A percentile compares a stretch with the other conserved stretches of the same genome.
These are phyloP conservation scores for Phytophthora litchii DNA, from an alignment of 352 stramenopile genomes.

Conservation along the genomic window DNA sequence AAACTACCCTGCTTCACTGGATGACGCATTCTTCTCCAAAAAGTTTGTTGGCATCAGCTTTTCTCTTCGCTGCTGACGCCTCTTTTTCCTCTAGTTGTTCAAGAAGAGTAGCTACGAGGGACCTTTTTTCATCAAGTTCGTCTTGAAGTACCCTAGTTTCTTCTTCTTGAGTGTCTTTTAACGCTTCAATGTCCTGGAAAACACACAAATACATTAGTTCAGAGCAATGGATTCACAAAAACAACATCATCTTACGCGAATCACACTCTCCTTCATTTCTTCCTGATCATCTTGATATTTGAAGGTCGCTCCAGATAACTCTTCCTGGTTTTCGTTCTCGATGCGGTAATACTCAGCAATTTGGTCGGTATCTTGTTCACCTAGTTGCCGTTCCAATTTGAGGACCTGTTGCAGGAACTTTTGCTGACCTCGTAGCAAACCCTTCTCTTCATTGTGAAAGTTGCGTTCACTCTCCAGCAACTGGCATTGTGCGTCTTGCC, in stretches of 20 bases:
- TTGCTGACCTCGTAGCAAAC: slow-evolving; percentile 67
- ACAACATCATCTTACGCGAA: slow-evolving; percentile 39
- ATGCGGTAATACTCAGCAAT: slow-evolving; percentile 69
- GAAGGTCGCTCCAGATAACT: slow-evolving; percentile 45
- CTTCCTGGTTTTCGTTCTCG: slow-evolving; percentile 58
- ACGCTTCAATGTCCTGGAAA: slow-evolving; percentile 54
- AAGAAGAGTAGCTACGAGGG: slow-evolving; percentile 49
- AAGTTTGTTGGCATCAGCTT: slow-evolving; percentile 44
- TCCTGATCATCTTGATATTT: slow-evolving; percentile 65
- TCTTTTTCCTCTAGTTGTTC: slow-evolving; percentile 65
- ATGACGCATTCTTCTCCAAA: slow-evolving; percentile 66
- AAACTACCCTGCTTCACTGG: slow-evolving; percentile 41
- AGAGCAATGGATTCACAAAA: too few relatives aligned
- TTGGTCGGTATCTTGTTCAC: slow-evolving; percentile 67
- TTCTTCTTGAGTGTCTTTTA: slow-evolving; percentile 69
- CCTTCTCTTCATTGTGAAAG: slow-evolving; percentile 75
- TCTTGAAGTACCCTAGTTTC: slow-evolving; percentile 51
- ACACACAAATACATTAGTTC: not conserved
- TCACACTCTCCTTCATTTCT: slow-evolving; percentile 61
- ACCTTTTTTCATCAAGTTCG: slow-evolving; percentile 58
- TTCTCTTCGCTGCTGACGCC: slow-evolving; percentile 40
- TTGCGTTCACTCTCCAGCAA: slow-evolving; percentile 66
- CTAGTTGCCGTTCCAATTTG: slow-evolving; percentile 64
- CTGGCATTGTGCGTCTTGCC: slow-evolving; percentile 52
- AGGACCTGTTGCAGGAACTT: slow-evolving; percentile 66